Percentiles rank a stretch among this genome's conserved stretches.
Evolutionary conservation across 352 stramenopile species (phyloP).

Genomic region (Globisporangium lucens): DNA sequence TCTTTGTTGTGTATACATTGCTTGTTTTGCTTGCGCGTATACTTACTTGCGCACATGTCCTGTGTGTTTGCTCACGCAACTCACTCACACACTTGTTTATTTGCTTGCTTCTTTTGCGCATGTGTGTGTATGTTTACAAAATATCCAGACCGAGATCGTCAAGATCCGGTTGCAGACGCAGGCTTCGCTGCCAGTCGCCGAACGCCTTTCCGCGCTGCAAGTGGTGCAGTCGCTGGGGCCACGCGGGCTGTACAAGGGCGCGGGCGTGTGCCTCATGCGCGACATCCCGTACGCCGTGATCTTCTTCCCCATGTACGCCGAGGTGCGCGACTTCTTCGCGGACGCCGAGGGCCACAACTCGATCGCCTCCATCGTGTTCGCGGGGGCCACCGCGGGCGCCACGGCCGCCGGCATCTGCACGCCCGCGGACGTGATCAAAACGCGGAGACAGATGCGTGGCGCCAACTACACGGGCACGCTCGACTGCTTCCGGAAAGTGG

Average conservation of each 20-base stretch:
- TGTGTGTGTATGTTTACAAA: neutral
- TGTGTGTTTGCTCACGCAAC: neutral
- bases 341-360: conserved; percentile 55
- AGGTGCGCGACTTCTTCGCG: conserved; percentile 44
- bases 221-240: conserved; percentile 73
- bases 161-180: conserved; percentile 92
- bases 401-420: conserved; percentile 58
- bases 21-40: conserved; percentile 6
- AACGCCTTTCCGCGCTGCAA: conserved; percentile 56
- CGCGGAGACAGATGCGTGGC: conserved; percentile 75
- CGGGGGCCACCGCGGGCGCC: conserved; percentile 58
- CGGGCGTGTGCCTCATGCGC: conserved; percentile 83
- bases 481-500: conserved; percentile 82
- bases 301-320: conserved; percentile 91
- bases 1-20: conserved; percentile 2
- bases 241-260: conserved; percentile 83
- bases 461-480: conserved; percentile 77
- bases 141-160: conserved; percentile 80
- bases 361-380: conserved; percentile 56
- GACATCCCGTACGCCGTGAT: conserved; percentile 93
- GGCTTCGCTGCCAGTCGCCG: conserved; percentile 50
- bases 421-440: conserved; percentile 89
- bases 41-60: neutral
- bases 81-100: neutral
- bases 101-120: conserved; percentile 9